Conservation (phyloP, 257 asterid genomes). For the Nicotiana sylvestris region DNA sequence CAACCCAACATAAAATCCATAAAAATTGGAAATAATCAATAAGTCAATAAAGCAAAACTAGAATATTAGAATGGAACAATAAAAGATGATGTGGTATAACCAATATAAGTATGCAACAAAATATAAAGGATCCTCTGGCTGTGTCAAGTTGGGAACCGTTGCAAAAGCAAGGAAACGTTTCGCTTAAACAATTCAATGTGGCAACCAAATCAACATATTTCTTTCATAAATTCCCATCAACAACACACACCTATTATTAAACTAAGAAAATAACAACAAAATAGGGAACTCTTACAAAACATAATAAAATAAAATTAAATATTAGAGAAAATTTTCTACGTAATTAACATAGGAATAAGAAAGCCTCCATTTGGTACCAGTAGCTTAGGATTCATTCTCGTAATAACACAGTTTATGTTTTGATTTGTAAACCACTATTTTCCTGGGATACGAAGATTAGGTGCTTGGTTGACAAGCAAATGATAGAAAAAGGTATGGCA, state of each 20-base stretch:
- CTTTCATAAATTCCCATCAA: neutral
- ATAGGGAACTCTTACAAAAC: neutral
- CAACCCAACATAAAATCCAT: too few species aligned
- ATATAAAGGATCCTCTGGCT: too few species aligned
- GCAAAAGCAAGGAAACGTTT: neutral
- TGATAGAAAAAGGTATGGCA: too few species aligned
- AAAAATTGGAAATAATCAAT: too few species aligned
- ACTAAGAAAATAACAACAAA: neutral
- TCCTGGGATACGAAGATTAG: neutral
- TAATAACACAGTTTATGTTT: neutral
- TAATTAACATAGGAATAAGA: neutral
- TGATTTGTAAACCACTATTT: neutral
- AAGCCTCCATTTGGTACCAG: neutral
- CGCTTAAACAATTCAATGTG: neutral
- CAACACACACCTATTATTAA: neutral
- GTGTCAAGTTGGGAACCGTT: too few species aligned
- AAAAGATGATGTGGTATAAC: neutral
- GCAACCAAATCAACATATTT: neutral
- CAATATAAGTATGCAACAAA: too few species aligned
- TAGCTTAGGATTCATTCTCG: neutral
- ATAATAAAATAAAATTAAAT: neutral
- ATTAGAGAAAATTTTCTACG: neutral
- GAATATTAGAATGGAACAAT: neutral
- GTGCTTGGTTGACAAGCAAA: slow-evolving; percentile 17
- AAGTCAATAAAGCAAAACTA: too few species aligned